Evolutionary conservation across 2,329 filamentous ascomycete species (phyloP).

Genomic region (Ophiocordyceps camponoti-saundersi): DNA sequence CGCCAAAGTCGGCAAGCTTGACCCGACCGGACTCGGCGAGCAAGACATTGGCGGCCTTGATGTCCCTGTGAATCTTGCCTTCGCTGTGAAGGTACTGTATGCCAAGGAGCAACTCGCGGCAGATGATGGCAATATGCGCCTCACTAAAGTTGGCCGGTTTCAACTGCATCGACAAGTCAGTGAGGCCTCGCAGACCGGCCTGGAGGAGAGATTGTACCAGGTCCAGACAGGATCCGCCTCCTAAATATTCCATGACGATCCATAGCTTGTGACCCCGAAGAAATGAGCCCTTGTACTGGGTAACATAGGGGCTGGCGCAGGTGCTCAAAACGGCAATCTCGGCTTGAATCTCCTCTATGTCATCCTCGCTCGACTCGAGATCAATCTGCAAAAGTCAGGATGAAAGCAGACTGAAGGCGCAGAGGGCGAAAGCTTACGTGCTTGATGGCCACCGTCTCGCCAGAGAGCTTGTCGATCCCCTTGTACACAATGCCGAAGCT

Average conservation of each 20-base stretch:
- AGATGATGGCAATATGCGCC: slow-evolving; percentile 83
- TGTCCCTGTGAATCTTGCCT: slow-evolving; percentile 91
- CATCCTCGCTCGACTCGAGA: slow-evolving; percentile 94
- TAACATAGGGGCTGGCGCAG: slow-evolving; percentile 85
- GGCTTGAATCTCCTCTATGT: slow-evolving; percentile 95
- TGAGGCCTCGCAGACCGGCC: not conserved
- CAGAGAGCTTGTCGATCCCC: slow-evolving; percentile 77
- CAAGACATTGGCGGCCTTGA: slow-evolving; percentile 93
- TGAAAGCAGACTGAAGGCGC: not conserved
- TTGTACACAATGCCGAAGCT: slow-evolving; percentile 97
- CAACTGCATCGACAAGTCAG: slow-evolving; percentile 36
- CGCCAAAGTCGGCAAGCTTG: slow-evolving; percentile 93
- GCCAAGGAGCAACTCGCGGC: slow-evolving; percentile 74
- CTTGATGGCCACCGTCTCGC: slow-evolving; percentile 91
- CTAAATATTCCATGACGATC: slow-evolving; percentile 98
- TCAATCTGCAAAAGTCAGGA: slow-evolving; percentile 51
- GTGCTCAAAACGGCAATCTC: slow-evolving; percentile 92
- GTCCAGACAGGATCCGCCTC: slow-evolving; percentile 88
- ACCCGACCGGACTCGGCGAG: slow-evolving; percentile 81
- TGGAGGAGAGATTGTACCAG: slow-evolving; percentile 35
- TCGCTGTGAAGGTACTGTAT: slow-evolving; percentile 87
- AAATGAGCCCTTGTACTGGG: slow-evolving; percentile 92
- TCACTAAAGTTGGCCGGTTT: slow-evolving; percentile 84
- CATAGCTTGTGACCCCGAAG: slow-evolving; percentile 92
- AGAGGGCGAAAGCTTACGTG: slow-evolving; percentile 42